Conservation (phyloP, 2,329 filamentous ascomycete genomes). For the Aureobasidium sp. region DNA sequence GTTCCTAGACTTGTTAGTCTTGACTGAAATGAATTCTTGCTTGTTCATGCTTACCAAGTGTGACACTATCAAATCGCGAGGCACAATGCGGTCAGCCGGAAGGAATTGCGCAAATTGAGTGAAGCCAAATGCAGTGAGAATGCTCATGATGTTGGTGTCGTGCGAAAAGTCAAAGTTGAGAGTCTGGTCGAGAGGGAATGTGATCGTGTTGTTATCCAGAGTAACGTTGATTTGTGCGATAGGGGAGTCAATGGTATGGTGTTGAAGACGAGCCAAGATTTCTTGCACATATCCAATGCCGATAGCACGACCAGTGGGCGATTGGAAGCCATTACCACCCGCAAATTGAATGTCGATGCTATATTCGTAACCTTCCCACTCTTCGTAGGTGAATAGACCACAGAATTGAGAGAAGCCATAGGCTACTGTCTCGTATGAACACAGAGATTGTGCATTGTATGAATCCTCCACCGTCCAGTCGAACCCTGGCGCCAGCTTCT, state of each 20-base stretch:
- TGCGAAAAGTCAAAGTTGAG: constrained; percentile 74
- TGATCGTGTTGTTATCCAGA: constrained; percentile 56
- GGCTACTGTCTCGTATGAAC: constrained; percentile 70
- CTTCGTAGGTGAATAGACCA: constrained; percentile 63
- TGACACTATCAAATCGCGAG: constrained; percentile 56
- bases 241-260: constrained; percentile 45
- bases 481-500: constrained; percentile 29
- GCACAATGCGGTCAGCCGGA: constrained; percentile 45
- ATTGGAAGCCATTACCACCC: constrained; percentile 53
- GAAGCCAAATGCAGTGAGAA: constrained; percentile 65
- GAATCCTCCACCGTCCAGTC: constrained; percentile 58
- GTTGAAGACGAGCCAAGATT: constrained; percentile 59
- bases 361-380: constrained; percentile 68
- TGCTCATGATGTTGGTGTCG: constrained; percentile 61
- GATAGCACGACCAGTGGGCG: constrained; percentile 59
- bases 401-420: constrained; percentile 70
- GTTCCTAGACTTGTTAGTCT: constrained; percentile 36
- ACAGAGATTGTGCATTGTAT: constrained; percentile 62
- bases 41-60: constrained; percentile 37
- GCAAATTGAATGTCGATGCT: constrained; percentile 53
- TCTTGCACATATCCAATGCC: constrained; percentile 68
- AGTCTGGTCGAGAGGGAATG: constrained; percentile 65
- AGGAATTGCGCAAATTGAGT: constrained; percentile 57
- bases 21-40: not conserved
- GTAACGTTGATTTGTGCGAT: constrained; percentile 52